Base-by-base conservation (phyloP, 257 asterid species). In the Solanum sitiens region DNA sequence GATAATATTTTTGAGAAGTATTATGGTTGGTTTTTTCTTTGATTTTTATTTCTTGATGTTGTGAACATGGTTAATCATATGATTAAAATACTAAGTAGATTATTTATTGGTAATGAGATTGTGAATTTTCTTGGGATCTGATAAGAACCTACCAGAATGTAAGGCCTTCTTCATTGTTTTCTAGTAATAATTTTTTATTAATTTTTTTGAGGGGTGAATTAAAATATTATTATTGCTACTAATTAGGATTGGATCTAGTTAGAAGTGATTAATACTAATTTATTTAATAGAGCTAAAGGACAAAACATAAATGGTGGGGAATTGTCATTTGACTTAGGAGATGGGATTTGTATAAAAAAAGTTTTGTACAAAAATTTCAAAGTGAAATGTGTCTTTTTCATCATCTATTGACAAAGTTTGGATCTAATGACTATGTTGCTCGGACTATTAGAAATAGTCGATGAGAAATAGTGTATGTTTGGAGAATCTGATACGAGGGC, bases 381-480 rank as follows among this genome's bases (percentile, higher is more conserved):
- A 89, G 91, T 89, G 86, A 47, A 79, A 90, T 76, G 91, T 93
- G 95, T 95, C 95, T 90, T 89, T 93, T 93, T 91, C 94, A 87
- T 91, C 86, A 65, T 89, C 93, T 87, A 74, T 90, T 85, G 93
- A 92, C 93, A 90, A 94, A 87, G 91, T 88, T 94, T 87, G 91
- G 94, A 92, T 94, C 90, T 59, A 18, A 56, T 20, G n/a, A 2
- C 32, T 63, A 63, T 23, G 70, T 63, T 63, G 70, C 32, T 63
- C 32, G 15, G 15, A 63, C 7, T 63, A 15, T 23, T 2, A 9
- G 1, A 63, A 63, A 63, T 2, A 61, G 6, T 61, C 6, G 13
- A 61, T 61, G 12, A 59, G 12, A 59, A 5, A 53, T 53, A 12
- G 11, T 56, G 25, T 10, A 56, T 56, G 3, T 56, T 56, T 8